Evolutionary conservation across 2,329 filamentous ascomycete species (phyloP).

Genomic region (Calonectria naviculata): DNA sequence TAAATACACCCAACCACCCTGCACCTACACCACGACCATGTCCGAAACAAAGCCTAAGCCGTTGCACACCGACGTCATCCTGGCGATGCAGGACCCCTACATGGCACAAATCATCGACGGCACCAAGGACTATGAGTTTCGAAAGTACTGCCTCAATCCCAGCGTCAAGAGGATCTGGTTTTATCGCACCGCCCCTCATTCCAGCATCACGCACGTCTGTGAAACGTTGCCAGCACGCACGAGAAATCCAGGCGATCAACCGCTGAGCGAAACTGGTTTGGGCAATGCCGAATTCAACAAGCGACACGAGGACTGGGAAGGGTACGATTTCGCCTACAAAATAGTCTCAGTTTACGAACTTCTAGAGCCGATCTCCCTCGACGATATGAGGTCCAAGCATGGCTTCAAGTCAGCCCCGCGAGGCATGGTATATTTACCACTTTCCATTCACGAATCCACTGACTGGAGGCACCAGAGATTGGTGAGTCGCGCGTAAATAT

Average conservation of each 20-base stretch:
- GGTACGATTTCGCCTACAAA: conserved; percentile 43
- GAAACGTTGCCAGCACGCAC: conserved; percentile 28
- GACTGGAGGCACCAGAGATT: background rate
- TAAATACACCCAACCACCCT: no score
- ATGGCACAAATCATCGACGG: conserved; percentile 39
- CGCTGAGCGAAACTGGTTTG: conserved; percentile 30
- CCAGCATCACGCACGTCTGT: conserved; percentile 41
- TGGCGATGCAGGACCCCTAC: conserved; percentile 29
- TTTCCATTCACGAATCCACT: background rate
- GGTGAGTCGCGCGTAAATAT: background rate
- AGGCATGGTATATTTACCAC: background rate
- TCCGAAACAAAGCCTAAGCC: background rate
- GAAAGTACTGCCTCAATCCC: conserved; percentile 32
- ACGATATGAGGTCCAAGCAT: background rate
- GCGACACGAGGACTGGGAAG: conserved; percentile 35
- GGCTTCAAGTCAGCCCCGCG: background rate
- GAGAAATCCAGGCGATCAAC: conserved; percentile 24
- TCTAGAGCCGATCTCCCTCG: background rate
- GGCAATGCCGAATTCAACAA: conserved; percentile 42
- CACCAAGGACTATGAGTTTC: conserved; percentile 37
- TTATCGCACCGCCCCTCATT: conserved; percentile 39
- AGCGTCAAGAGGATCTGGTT: conserved; percentile 39
- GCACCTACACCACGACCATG: no score
- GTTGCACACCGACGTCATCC: conserved; percentile 21
- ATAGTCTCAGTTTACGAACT: conserved; percentile 36